A percentile compares a stretch with the other conserved stretches of the same genome.
These are phyloP conservation scores for Aethionema arabicum DNA, from an alignment of 345 rosid species.

Conservation along the genomic window DNA sequence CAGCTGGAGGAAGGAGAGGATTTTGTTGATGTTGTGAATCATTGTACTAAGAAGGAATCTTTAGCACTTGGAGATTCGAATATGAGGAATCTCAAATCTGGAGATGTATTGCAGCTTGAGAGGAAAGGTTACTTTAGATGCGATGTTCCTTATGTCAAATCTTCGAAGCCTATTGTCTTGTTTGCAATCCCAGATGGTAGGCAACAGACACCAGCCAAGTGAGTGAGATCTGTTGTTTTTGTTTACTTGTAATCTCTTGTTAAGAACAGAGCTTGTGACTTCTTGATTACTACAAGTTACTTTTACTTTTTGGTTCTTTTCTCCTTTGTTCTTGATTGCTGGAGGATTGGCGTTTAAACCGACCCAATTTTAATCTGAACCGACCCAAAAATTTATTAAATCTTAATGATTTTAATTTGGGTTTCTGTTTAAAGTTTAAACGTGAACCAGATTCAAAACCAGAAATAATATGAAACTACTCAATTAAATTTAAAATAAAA, in stretches of 20 bases:
- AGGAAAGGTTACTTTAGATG: slow-evolving; percentile 71
- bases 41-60: slow-evolving; percentile 59
- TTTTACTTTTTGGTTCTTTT: too few relatives aligned
- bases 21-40: slow-evolving; percentile 61
- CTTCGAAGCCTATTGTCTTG: slow-evolving; percentile 55
- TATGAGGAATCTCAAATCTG: slow-evolving; percentile 58
- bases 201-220: slow-evolving; percentile 32
- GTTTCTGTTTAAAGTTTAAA: too few relatives aligned
- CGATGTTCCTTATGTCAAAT: slow-evolving; percentile 54
- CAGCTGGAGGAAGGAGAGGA: slow-evolving; percentile 92
- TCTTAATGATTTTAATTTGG: too few relatives aligned
- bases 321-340: too few relatives aligned
- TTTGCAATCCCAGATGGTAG: slow-evolving; percentile 63
- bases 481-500: too few relatives aligned
- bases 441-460: too few relatives aligned
- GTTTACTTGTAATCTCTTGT: not conserved
- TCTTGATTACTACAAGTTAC: not conserved
- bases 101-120: slow-evolving; percentile 67
- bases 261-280: not conserved
- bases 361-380: too few relatives aligned
- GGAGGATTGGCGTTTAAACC: too few relatives aligned
- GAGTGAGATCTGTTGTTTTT: not conserved
- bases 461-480: too few relatives aligned
- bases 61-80: slow-evolving; percentile 61
- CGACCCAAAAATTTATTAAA: too few relatives aligned